phyloP scores from a whole-genome alignment of 2,329 filamentous ascomycete species.

The Lecanosticta acicola region DNA sequence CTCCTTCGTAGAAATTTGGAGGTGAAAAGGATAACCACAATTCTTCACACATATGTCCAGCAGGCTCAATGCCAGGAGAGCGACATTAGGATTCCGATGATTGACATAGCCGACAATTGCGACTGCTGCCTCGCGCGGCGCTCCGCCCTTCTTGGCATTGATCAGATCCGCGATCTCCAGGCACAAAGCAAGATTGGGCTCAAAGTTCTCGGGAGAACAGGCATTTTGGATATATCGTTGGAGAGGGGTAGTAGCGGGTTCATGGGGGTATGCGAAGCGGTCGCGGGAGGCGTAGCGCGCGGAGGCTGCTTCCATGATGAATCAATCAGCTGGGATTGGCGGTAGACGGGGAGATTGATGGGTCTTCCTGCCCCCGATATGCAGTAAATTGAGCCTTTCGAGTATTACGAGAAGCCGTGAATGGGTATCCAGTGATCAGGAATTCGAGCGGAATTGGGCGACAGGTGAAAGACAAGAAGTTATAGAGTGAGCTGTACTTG shows the following conservation, averaged over 20 bases:
- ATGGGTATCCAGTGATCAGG: not conserved
- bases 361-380: conserved; percentile 8
- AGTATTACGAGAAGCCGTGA: not conserved
- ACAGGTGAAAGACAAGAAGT: not conserved
- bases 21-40: conserved; percentile 96
- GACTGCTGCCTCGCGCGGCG: conserved; percentile 89
- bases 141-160: conserved; percentile 94
- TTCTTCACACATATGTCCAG: conserved; percentile 99
- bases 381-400: not conserved
- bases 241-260: conserved; percentile 75
- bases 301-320: conserved; percentile 81
- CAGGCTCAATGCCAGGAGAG: conserved; percentile 77
- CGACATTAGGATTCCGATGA: conserved; percentile 92
- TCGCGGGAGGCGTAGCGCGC: conserved; percentile 92
- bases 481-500: not conserved
- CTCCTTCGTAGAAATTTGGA: conserved; percentile 97
- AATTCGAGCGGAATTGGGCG: not conserved
- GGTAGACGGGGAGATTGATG: conserved; percentile 5
- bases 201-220: conserved; percentile 94
- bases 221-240: conserved; percentile 95
- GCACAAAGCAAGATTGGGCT: conserved; percentile 92
- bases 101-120: conserved; percentile 93
- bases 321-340: too few species aligned
- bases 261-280: conserved; percentile 78
- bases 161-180: conserved; percentile 95